phyloP scores from a whole-genome alignment of 495 filamentous ascomycete species.

The Xanthoparmelia taractica region DNA sequence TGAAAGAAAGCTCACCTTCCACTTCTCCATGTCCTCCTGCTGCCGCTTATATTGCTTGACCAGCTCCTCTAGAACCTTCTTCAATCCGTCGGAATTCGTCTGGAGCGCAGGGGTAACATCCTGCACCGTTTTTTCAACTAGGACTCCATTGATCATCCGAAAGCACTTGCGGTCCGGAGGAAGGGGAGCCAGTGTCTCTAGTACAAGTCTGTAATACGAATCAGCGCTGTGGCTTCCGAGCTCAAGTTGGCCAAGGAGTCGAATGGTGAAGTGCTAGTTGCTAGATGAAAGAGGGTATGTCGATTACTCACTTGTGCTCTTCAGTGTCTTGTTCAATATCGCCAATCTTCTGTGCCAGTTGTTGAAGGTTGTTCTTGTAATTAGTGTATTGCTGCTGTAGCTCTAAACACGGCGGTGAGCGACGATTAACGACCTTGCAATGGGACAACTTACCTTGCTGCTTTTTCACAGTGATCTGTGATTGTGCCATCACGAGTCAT shows the following conservation, averaged over 20 bases:
- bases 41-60: slow-evolving; percentile 95
- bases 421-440: not conserved
- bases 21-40: slow-evolving; percentile 91
- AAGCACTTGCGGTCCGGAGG: slow-evolving; percentile 89
- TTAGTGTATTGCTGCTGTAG: slow-evolving; percentile 88
- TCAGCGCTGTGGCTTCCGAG: slow-evolving; percentile 27
- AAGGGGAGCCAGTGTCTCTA: slow-evolving; percentile 84
- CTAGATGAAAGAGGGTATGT: not conserved
- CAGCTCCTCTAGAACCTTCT: slow-evolving; percentile 91
- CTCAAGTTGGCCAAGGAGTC: no score
- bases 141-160: slow-evolving; percentile 94
- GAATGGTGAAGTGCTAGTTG: no score
- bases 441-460: slow-evolving; percentile 64
- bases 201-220: slow-evolving; percentile 63
- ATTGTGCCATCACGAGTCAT: slow-evolving; percentile 26
- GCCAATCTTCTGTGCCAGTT: slow-evolving; percentile 90
- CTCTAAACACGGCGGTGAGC: slow-evolving; percentile 48
- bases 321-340: slow-evolving; percentile 95
- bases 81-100: slow-evolving; percentile 92
- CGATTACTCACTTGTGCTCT: slow-evolving; percentile 74
- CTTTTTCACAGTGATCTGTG: slow-evolving; percentile 53
- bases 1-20: slow-evolving; percentile 65
- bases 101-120: slow-evolving; percentile 85
- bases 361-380: slow-evolving; percentile 92
- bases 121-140: slow-evolving; percentile 86